These are phyloP conservation scores for Trypanosoma vivax DNA, from an alignment of 208 protist species.

Conservation along the genomic window DNA sequence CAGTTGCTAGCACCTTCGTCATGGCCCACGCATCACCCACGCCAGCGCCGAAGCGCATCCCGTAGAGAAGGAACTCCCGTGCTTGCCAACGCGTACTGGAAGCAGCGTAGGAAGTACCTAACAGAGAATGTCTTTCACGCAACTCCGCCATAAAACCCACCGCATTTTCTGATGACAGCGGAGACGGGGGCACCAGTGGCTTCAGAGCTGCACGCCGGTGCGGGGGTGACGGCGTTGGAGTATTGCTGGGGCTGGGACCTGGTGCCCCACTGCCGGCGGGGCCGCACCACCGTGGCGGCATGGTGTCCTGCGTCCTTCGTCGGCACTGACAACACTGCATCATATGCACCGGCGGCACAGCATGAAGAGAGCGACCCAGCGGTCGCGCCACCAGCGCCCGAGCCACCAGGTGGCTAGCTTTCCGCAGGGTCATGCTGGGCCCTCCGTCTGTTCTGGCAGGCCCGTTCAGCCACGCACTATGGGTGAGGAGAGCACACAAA, in stretches of 20 bases:
- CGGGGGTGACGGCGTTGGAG: no score
- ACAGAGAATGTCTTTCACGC: slow-evolving; percentile 4
- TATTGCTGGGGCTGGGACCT: no score
- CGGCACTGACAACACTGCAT: neutral
- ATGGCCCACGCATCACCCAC: neutral
- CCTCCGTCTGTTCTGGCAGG: no score
- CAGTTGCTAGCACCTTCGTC: slow-evolving; percentile 14
- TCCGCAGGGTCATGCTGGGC: no score
- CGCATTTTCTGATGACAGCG: neutral
- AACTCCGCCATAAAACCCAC: slow-evolving; percentile 11
- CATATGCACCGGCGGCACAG: no score
- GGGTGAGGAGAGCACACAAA: no score
- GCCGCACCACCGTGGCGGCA: no score
- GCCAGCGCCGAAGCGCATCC: neutral
- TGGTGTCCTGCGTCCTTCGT: neutral
- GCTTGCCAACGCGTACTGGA: slow-evolving; percentile 11
- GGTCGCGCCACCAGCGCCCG: no score
- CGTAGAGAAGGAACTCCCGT: slow-evolving; percentile 12
- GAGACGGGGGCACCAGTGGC: slow-evolving; percentile 1
- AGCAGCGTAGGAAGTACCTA: neutral
- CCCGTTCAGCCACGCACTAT: no score
- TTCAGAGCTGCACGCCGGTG: neutral
- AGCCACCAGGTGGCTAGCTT: no score
- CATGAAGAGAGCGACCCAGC: no score
- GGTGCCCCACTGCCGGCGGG: no score